phyloP scores from a whole-genome alignment of 306 rosid genomes.

The Medicago lupulina region DNA sequence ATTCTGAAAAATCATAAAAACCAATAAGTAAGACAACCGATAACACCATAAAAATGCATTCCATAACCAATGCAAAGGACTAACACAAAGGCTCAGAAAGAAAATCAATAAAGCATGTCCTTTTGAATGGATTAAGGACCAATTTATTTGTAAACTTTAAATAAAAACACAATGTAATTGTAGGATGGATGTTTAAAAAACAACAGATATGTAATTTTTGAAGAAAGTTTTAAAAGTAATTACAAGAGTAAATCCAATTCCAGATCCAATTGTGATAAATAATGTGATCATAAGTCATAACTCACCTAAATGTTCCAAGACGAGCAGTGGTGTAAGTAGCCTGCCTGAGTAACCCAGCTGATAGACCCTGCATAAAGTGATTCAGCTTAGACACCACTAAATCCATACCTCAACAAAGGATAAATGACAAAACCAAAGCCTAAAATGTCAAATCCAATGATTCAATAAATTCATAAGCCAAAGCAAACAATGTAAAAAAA shows the following conservation, averaged over 20 bases:
- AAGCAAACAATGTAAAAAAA: conserved; percentile 7
- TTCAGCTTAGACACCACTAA: conserved; percentile 35
- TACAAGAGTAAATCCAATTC: neutral
- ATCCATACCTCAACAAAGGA: conserved; percentile 17
- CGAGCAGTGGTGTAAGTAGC: conserved; percentile 99
- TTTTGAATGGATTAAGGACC: neutral
- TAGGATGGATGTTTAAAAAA: neutral
- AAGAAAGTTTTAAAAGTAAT: neutral
- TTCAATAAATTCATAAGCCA: conserved; percentile 13
- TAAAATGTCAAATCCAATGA: conserved; percentile 1
- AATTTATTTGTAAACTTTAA: neutral
- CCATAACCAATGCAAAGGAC: conserved; percentile 12
- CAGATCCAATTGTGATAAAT: neutral
- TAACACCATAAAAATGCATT: neutral
- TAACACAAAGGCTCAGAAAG: neutral
- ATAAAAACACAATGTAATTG: neutral
- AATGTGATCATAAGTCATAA: conserved; percentile 8
- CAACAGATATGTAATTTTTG: neutral
- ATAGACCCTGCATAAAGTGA: conserved; percentile 74
- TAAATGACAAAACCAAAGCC: conserved; percentile 2
- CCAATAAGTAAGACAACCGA: neutral
- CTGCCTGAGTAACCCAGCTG: conserved; percentile 96
- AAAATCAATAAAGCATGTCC: neutral
- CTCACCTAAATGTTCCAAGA: conserved; percentile 94
- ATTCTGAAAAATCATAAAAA: conserved; percentile 53